Evolutionary conservation across 257 asterid genomes (phyloP).

Genomic region (Solanum medicagineum): DNA sequence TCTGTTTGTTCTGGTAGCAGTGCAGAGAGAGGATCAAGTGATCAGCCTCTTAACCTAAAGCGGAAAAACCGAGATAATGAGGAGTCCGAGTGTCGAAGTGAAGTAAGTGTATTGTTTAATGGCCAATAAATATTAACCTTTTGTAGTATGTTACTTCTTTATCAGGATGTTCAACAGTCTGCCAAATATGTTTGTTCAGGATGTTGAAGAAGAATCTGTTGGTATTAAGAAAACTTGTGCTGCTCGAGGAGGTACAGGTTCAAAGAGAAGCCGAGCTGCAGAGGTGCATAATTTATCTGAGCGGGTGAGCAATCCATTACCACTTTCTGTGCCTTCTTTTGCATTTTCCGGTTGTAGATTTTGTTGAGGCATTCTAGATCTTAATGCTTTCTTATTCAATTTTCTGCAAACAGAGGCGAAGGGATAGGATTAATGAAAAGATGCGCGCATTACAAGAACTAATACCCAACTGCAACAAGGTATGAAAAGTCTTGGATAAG

Average conservation of each 20-base stretch:
- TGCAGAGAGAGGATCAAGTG: conserved; percentile 62
- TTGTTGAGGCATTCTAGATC: background rate
- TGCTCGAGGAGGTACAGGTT: conserved; percentile 41
- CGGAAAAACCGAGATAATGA: conserved; percentile 51
- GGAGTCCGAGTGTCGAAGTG: conserved; percentile 62
- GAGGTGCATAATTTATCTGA: conserved; percentile 96
- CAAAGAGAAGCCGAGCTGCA: conserved; percentile 94
- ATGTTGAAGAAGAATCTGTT: conserved; percentile 55
- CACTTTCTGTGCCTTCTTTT: background rate
- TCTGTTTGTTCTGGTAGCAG: conserved; percentile 89
- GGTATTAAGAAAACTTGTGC: conserved; percentile 34
- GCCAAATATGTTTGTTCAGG: conserved; percentile 35
- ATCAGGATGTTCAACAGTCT: background rate
- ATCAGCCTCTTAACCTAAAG: conserved; percentile 44
- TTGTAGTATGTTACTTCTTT: background rate
- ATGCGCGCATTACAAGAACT: conserved; percentile 98
- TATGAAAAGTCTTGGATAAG: conserved; percentile 4
- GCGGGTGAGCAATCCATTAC: conserved; percentile 52
- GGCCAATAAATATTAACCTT: background rate
- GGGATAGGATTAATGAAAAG: conserved; percentile 92
- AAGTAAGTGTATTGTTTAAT: conserved; percentile 37
- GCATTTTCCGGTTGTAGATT: background rate
- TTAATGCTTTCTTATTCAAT: conserved; percentile 1
- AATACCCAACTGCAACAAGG: conserved; percentile 98
- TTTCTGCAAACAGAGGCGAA: conserved; percentile 54